These are phyloP conservation scores for Xanthoceras sorbifolium DNA, from an alignment of 345 rosid genomes.

Conservation along the genomic window DNA sequence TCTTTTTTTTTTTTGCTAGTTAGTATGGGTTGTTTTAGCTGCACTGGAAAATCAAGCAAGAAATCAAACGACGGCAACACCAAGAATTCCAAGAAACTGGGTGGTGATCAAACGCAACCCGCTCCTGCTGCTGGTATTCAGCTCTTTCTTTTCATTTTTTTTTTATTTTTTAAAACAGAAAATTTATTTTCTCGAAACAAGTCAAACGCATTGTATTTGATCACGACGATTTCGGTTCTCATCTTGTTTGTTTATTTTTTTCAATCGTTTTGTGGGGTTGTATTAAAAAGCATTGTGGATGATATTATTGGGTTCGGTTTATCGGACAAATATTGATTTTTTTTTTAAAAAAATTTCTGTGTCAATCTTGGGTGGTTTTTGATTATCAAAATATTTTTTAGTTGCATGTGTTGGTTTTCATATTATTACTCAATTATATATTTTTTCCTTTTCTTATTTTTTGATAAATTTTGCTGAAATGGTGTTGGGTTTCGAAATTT, in stretches of 20 bases:
- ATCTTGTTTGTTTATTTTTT: background rate
- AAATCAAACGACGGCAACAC: slow-evolving; percentile 33
- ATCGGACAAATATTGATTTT: background rate
- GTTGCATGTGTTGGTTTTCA: background rate
- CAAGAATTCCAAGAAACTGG: slow-evolving; percentile 28
- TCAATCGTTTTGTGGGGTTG: background rate
- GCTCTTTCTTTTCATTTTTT: background rate
- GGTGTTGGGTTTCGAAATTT: background rate
- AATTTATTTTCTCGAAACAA: background rate
- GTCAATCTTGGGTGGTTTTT: no score
- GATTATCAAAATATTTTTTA: background rate
- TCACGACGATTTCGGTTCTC: slow-evolving; percentile 4
- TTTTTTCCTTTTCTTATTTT: no score
- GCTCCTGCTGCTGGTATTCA: slow-evolving; percentile 46
- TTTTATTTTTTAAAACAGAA: background rate
- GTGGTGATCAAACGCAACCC: slow-evolving; percentile 40
- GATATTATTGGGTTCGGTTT: background rate
- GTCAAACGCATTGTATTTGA: slow-evolving; percentile 15
- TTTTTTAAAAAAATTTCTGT: background rate
- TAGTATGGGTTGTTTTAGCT: slow-evolving; percentile 74
- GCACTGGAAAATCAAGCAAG: slow-evolving; percentile 41
- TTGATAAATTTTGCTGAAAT: background rate
- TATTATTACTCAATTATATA: background rate
- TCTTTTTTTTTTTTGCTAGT: background rate
- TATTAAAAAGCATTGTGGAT: background rate